Evolutionary conservation across 148 eudicot genomes (phyloP), one percentile per base, ranked within the genome.

Genomic region (Simmondsia chinensis): DNA sequence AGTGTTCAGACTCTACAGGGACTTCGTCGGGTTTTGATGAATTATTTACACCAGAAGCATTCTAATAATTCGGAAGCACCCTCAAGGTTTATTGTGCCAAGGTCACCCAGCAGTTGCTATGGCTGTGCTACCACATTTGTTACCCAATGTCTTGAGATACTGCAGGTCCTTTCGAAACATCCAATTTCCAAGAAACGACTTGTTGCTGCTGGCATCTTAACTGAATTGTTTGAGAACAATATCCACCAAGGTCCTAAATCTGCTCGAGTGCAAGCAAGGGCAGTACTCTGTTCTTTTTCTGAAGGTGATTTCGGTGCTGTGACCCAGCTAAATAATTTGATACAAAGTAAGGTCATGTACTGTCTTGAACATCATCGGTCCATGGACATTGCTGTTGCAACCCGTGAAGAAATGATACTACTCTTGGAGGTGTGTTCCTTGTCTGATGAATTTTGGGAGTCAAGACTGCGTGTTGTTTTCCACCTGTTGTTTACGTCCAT

Each of bases 1-100:
- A 93, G 99, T 58, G 99, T 93, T 38, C 99, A 93, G 74, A 93
- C 99, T 33, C 78, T 93, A 48, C 99, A 93, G 75, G 99, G 99
- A 63, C 96, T 93, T 70, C 78, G 95, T 29, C 89, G 83, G 36
- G 99, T 86, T 60, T 58, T 93, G 50, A 93, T 93, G 99, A 86
- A 67, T 48, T 93, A 86, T 60, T 63, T 89, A 80, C 89, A 89
- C 64, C 74, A 77, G 46, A 84, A 84, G 53, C 68, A 81, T 39
- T 73, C 72, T 59, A 82, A 72, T 46, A 61, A 57, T 50, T 52
- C 73, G 14, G 54, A 52, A 21, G 69, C 71, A 47, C 53, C 86
- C 33, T 79, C 96, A 24, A 82, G 94, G 56, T 80, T 82, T 71
- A 76, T 93, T 27, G 70, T 80, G 47, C 75, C 85, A 35, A 77